Base-by-base conservation (phyloP, 2,329 filamentous ascomycete species). In the Didymellaceae sp. region DNA sequence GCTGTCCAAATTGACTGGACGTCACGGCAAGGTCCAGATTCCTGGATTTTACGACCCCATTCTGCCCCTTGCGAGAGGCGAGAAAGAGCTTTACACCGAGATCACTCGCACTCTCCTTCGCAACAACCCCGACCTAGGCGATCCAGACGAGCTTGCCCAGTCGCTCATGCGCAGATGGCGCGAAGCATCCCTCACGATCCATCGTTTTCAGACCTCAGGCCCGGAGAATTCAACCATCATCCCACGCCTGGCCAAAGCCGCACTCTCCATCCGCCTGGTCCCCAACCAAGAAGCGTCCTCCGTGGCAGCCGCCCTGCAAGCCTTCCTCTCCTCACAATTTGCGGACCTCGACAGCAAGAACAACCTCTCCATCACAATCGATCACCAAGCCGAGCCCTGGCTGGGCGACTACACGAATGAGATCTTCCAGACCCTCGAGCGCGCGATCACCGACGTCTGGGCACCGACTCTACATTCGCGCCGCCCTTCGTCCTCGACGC, bases 311-410 rank as follows among this genome's bases (percentile, higher is more conserved):
- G 79, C 82, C 0, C 78, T 99, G 5, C 84, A 80, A 0, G 70
- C 77, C 1, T 95, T 88, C 65, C 78, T 97, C 0, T 74, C 85
- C 37, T 77, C 82, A 10, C 83, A 91, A 59, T 99, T 97, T 66
- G 80, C 78, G 1, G 75, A 81, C 13, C 84, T 97, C 1, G 86
- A 87, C 22, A 93, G 90, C 1, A 87, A 89, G 54, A 99, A 99
- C 65, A 82, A 80, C 5, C 80, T 99, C 26, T 87, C 81, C 1
- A 84, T 99, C 30, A 87, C 86, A 22, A 92, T 99, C 58, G 91
- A 96, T 59, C 94, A 97, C 68, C 88, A 90, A 74, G 93, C 94
- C 0, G 94, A 99, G 68, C 91, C 94, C 0, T 99, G 94, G 94
- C 84, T 99, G 0, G 93, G 94, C 11, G 91, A 97, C 63, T 91